These are phyloP conservation scores for Neurospora africana DNA, from an alignment of 495 filamentous ascomycete species.

Conservation along the genomic window DNA sequence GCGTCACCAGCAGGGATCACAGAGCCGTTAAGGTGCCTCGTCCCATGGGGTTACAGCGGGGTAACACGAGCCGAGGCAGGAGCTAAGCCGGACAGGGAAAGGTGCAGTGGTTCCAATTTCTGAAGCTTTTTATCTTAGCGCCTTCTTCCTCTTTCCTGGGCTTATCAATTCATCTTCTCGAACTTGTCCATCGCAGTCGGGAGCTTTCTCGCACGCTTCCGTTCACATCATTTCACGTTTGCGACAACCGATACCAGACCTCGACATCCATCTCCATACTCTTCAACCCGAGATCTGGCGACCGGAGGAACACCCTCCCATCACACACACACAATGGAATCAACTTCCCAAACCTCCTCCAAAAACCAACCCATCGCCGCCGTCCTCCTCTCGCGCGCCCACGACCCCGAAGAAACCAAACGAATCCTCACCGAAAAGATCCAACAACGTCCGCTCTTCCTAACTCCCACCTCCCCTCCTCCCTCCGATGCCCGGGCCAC, in stretches of 20 bases:
- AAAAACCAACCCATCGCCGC: constrained; percentile 43
- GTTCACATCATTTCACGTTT: not conserved
- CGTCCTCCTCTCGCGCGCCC: constrained; percentile 60
- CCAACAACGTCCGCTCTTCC: constrained; percentile 68
- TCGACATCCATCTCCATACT: not conserved
- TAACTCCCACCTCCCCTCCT: constrained; percentile 59
- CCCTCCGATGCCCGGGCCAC: constrained; percentile 53
- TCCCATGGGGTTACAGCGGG: constrained; percentile 2
- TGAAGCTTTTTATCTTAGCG: not conserved
- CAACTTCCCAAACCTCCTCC: constrained; percentile 4
- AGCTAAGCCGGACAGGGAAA: constrained; percentile 4
- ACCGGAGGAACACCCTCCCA: not conserved
- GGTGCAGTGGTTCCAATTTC: not conserved
- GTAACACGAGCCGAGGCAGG: constrained; percentile 7
- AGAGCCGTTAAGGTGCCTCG: not conserved
- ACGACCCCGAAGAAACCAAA: constrained; percentile 56
- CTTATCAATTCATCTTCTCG: not conserved
- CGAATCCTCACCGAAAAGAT: constrained; percentile 73
- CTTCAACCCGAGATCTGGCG: not conserved
- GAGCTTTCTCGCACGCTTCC: not conserved
- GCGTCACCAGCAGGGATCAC: not conserved
- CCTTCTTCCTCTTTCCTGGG: too few relatives aligned
- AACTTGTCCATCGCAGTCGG: not conserved
- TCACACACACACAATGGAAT: constrained; percentile 4
- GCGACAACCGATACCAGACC: not conserved